Evolutionary conservation across 805 yeast genomes (phyloP), one percentile per base, ranked within the genome.

Genomic region (Saturnispora besseyi): DNA sequence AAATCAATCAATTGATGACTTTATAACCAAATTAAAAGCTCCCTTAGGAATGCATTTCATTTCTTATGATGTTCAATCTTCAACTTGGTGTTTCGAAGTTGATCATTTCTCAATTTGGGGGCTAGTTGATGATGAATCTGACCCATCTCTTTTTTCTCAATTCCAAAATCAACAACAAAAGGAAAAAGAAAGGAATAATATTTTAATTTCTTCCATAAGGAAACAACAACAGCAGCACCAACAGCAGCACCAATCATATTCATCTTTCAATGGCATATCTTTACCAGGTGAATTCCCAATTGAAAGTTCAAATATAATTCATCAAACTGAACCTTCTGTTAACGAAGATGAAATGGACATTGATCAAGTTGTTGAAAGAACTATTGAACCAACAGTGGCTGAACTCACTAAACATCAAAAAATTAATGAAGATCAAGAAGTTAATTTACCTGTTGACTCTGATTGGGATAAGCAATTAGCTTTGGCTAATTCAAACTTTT

Each of bases 41-140:
- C 66, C 73, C 55, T 74, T 71, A 32, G 96, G 90, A 5, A 87
- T 84, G 82, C 81, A 82, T 53, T 88, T 85, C 61, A 71, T 90
- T 12, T 82, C 89, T 4, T 89, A 82, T 61, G 89, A 85, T 58
- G 88, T 89, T 3, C 72, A 81, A 29, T 77, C 79, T 5, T 87
- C 87, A 33, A 66, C 77, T 4, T 89, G 90, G 88, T 80, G 83
- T 1, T 89, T 87, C 66, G 77, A 73, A 57, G 96, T 90, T 8
- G 81, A 84, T 57, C 99, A 93, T 69, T 93, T 93, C 60, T 88
- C 96, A 69, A 78, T 86, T 5, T 93, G 97, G 96, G 98, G 98
- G 6, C 67, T 93, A 36, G 74, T 83, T 15, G 85, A 81, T 55
- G 87, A 82, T 26, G 81, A 71, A 12, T 72, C 78, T 40, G 88